Conservation (phyloP, 352 stramenopile genomes). For the Pythium myriotylum region DNA sequence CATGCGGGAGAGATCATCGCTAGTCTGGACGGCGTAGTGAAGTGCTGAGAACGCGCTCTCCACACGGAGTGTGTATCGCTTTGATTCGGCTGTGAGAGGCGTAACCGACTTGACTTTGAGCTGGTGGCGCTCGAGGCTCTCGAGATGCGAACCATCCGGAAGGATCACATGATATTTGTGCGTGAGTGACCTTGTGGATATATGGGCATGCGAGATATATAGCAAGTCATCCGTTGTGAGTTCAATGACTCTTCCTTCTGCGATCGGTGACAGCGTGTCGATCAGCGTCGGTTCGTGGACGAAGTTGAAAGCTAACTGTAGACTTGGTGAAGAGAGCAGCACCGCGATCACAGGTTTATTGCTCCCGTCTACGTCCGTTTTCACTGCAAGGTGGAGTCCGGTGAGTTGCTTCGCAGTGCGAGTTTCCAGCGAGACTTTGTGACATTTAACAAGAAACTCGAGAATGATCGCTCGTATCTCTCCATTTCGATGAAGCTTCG, state of each 20-base stretch:
- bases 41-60: constrained; percentile 57
- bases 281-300: constrained; percentile 62
- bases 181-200: constrained; percentile 46
- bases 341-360: constrained; percentile 57
- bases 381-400: constrained; percentile 27
- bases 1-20: constrained; percentile 36
- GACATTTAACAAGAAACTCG: constrained; percentile 34
- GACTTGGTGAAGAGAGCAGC: constrained; percentile 30
- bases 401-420: constrained; percentile 30
- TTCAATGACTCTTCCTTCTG: constrained; percentile 31
- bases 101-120: constrained; percentile 23
- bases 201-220: constrained; percentile 36
- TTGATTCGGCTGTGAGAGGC: not conserved
- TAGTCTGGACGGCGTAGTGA: constrained; percentile 63
- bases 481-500: constrained; percentile 43
- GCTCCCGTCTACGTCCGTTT: constrained; percentile 44
- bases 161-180: constrained; percentile 65
- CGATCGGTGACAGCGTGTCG: constrained; percentile 42
- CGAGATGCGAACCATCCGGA: constrained; percentile 44
- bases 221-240: constrained; percentile 23
- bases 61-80: constrained; percentile 47
- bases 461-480: constrained; percentile 44
- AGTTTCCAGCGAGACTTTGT: constrained; percentile 37
- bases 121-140: constrained; percentile 39
- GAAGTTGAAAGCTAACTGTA: constrained; percentile 40